Conservation (phyloP, 345 rosid species). For the Iberis pinnata region DNA sequence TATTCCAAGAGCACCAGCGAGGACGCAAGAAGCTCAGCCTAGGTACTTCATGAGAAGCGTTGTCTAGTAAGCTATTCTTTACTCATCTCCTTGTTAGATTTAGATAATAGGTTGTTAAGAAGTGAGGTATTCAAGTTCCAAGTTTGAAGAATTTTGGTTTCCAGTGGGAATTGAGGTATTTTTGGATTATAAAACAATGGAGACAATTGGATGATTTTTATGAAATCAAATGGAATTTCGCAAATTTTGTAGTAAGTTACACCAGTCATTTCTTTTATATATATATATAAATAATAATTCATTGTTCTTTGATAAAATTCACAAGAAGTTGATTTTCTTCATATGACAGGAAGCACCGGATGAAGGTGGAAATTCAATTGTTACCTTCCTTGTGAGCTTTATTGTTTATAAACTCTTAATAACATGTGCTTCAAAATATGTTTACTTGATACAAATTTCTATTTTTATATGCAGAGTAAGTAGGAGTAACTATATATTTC, state of each 20-base stretch:
- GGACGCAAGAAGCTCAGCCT: slow-evolving; percentile 40
- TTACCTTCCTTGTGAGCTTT: slow-evolving; percentile 82
- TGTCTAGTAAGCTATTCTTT: slow-evolving; percentile 44
- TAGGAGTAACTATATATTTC: too few relatives aligned
- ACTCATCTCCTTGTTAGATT: not conserved
- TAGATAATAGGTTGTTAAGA: too few relatives aligned
- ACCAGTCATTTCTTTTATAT: too few relatives aligned
- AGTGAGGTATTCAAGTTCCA: slow-evolving; percentile 54
- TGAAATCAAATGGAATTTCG: slow-evolving; percentile 66
- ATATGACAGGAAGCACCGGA: slow-evolving; percentile 68
- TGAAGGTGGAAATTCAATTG: slow-evolving; percentile 77
- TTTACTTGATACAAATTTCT: not conserved
- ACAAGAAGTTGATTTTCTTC: not conserved
- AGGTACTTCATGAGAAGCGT: slow-evolving; percentile 67
- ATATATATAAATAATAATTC: not conserved
- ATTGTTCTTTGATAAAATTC: not conserved
- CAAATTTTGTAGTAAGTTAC: slow-evolving; percentile 77
- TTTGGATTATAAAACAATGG: slow-evolving; percentile 48
- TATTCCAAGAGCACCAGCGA: slow-evolving; percentile 42
- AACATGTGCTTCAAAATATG: not conserved
- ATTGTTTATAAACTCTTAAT: not conserved
- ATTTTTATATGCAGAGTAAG: slow-evolving; percentile 39
- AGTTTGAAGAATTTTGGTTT: too few relatives aligned
- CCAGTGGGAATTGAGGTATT: too few relatives aligned
- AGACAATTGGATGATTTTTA: slow-evolving; percentile 57